Base-by-base conservation (phyloP, 495 filamentous ascomycete species). In the Darksidea phi region DNA sequence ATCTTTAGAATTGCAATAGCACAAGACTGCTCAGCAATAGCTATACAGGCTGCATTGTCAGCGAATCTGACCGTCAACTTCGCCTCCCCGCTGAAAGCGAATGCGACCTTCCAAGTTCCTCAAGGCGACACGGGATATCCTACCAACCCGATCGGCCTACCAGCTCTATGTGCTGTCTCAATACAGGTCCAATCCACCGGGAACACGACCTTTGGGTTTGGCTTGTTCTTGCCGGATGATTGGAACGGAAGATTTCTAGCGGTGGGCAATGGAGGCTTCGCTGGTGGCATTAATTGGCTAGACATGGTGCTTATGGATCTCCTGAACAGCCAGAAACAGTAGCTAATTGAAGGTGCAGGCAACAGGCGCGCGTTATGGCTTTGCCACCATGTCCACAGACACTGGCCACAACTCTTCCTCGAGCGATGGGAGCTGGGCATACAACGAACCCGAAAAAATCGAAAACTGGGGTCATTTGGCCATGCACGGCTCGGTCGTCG, bases 81-180 rank as follows among this genome's bases (percentile, higher is more conserved):
- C 51, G 55, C 65, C 7, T 38, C 56, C 36, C 79, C 76, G 61
- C 67, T 84, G 0, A 57, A 73, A 5, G 76, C 72, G 6, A 77
- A 76, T n/a, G 79, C 79, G 4, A 82, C 77, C 21, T 64, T 84
- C n/a, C 67, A 74, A 3, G 67, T 84, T 47, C 68, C 76, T 12
- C 74, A 79, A 57, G 76, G 79, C 43, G 72, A 76, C 36, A 52
- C 77, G 1, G 75, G 71, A 77, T 84, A 58, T 48, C 67, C 26
- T 41, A 64, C 21, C 75, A 86, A 64, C 24, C 81, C 1, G 84
- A 83, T 67, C 78, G 84, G n/a, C 66, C 85, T 47, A 77, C 79
- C 36, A 0, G 78, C 77, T 85, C 67, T 76, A 72, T 41, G 78
- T 84, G 18, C 61, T 73, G 6, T 86, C 80, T 2, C 60, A 12